These are phyloP conservation scores for Odontarrhena argentea DNA, from an alignment of 345 rosid genomes.

Conservation along the genomic window DNA sequence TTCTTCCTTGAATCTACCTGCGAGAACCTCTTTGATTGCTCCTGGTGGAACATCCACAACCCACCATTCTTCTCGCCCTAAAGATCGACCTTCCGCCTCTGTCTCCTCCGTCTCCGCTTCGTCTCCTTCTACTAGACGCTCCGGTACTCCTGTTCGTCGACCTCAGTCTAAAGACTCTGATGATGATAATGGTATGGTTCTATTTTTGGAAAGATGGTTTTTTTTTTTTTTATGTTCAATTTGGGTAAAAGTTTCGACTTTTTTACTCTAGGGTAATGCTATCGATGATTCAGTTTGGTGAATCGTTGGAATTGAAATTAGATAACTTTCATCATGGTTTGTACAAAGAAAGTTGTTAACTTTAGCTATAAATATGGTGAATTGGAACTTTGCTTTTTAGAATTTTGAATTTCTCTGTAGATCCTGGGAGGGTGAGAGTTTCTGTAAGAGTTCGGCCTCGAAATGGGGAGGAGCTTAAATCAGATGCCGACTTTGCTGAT, in stretches of 20 bases:
- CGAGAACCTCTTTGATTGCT: conserved; percentile 45
- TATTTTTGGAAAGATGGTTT: background rate
- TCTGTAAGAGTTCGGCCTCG: conserved; percentile 84
- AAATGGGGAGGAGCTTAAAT: conserved; percentile 66
- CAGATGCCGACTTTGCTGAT: conserved; percentile 82
- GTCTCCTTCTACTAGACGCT: conserved; percentile 52
- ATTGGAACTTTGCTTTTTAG: background rate
- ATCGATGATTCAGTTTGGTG: conserved; percentile 15
- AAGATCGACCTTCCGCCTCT: conserved; percentile 47
- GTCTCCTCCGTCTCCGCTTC: conserved; percentile 39
- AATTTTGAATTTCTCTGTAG: conserved; percentile 36
- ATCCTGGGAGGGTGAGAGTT: conserved; percentile 87
- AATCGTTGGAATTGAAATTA: background rate
- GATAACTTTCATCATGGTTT: background rate
- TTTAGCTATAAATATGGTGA: background rate
- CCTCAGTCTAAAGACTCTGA: conserved; percentile 49
- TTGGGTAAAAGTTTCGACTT: background rate
- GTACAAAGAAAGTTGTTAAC: background rate
- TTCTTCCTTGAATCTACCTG: conserved; percentile 38
- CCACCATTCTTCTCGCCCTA: conserved; percentile 51
- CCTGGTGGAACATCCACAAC: background rate
- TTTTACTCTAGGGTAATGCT: conserved; percentile 17
- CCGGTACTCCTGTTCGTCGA: conserved; percentile 61
- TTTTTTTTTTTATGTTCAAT: background rate
- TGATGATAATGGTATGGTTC: conserved; percentile 54